Percentiles rank a stretch among this genome's conserved stretches.
Conservation (phyloP, 768 basidiomycete genomes). For the Crepidotus variabilis region DNA sequence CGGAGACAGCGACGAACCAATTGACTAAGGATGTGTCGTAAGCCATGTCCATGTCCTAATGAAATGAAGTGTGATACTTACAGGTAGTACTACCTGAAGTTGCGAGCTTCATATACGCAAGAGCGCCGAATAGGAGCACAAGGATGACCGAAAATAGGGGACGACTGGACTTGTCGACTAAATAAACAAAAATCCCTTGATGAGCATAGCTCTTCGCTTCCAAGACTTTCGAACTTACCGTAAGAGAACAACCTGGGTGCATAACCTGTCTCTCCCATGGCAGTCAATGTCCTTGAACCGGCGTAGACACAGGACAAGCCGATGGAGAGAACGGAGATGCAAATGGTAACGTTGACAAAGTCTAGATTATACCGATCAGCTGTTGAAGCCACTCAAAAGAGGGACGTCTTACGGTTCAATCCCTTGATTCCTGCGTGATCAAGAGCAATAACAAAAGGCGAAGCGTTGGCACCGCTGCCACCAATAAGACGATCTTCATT, state of each 20-base stretch:
- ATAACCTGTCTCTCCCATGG: slow-evolving; percentile 44
- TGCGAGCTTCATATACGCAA: slow-evolving; percentile 36
- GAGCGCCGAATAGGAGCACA: slow-evolving; percentile 32
- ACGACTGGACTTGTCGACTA: slow-evolving; percentile 44
- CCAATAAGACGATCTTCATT: slow-evolving; percentile 32
- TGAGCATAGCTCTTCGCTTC: too few species aligned
- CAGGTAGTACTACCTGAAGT: slow-evolving; percentile 35
- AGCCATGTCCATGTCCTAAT: neutral
- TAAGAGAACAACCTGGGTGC: slow-evolving; percentile 41
- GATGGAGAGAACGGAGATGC: slow-evolving; percentile 43
- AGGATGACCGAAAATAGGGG: slow-evolving; percentile 38
- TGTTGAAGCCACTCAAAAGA: neutral
- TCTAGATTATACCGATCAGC: slow-evolving; percentile 17
- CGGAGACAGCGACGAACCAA: slow-evolving; percentile 44
- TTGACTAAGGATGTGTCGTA: slow-evolving; percentile 22
- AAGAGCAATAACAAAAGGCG: slow-evolving; percentile 43
- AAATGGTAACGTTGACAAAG: slow-evolving; percentile 40
- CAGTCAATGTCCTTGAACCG: slow-evolving; percentile 41
- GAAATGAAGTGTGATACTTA: slow-evolving; percentile 16
- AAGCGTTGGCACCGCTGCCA: slow-evolving; percentile 36
- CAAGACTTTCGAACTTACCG: slow-evolving; percentile 12
- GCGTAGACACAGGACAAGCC: slow-evolving; percentile 44
- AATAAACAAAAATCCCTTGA: neutral
- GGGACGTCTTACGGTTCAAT: slow-evolving; percentile 29
- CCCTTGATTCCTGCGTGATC: slow-evolving; percentile 37